Evolutionary conservation across 768 basidiomycete species (phyloP).

Genomic region (Boletus huronensis): DNA sequence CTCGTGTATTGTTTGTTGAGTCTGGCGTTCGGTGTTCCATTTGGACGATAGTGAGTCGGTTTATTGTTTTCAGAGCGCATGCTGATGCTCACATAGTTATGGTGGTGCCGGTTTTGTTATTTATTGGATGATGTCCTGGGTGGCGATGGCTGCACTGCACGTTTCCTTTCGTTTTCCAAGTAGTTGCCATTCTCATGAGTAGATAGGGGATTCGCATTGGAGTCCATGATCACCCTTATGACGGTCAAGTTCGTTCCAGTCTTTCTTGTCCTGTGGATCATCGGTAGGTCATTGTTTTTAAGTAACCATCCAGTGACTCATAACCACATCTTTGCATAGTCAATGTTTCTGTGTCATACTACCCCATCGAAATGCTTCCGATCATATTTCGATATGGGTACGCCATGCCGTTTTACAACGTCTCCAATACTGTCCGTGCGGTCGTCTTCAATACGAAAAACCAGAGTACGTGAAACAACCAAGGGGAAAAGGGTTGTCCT

Average conservation of each 20-base stretch:
- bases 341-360: constrained; percentile 55
- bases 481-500: neutral
- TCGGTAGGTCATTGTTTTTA: constrained; percentile 35
- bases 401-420: constrained; percentile 69
- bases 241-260: constrained; percentile 50
- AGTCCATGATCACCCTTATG: constrained; percentile 54
- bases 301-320: neutral
- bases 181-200: neutral
- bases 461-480: constrained; percentile 39
- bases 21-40: constrained; percentile 57
- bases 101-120: constrained; percentile 56
- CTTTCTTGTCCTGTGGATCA: constrained; percentile 66
- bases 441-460: constrained; percentile 68
- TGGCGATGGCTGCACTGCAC: constrained; percentile 55
- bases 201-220: constrained; percentile 56
- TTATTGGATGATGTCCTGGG: constrained; percentile 66
- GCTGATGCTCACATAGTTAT: constrained; percentile 31
- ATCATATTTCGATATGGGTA: constrained; percentile 62
- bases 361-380: constrained; percentile 59
- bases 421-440: constrained; percentile 55
- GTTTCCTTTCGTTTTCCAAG: constrained; percentile 14
- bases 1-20: constrained; percentile 58
- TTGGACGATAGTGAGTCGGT: constrained; percentile 41
- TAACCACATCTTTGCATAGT: constrained; percentile 27
- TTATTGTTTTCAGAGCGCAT: neutral